Conservation (phyloP, 2,329 filamentous ascomycete genomes). For the Phialophora tarda region DNA sequence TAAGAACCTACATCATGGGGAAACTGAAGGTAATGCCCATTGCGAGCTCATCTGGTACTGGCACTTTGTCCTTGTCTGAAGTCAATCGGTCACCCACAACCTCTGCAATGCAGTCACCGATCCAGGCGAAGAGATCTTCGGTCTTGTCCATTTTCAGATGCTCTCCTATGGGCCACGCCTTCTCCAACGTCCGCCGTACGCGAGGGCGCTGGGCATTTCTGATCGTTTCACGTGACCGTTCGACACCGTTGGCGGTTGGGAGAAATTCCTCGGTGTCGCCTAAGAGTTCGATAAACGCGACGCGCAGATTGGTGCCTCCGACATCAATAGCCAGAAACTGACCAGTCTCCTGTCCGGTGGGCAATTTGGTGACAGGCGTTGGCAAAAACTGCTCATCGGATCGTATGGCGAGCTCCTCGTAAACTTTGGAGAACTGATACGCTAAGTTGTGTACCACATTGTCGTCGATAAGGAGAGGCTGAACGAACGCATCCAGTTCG, state of each 20-base stretch:
- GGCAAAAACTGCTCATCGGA: conserved; percentile 56
- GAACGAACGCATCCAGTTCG: conserved; percentile 49
- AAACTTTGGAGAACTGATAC: conserved; percentile 53
- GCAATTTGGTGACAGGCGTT: conserved; percentile 54
- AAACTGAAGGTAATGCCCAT: conserved; percentile 59
- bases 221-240: conserved; percentile 52
- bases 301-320: conserved; percentile 61
- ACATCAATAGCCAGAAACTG: conserved; percentile 63
- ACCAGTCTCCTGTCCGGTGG: conserved; percentile 59
- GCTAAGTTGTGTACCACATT: conserved; percentile 52
- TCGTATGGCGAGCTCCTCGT: conserved; percentile 51
- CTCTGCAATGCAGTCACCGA: conserved; percentile 75
- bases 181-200: conserved; percentile 68
- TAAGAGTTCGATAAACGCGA: conserved; percentile 61
- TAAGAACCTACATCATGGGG: conserved; percentile 53
- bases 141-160: conserved; percentile 75
- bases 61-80: conserved; percentile 46
- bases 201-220: conserved; percentile 57
- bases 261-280: conserved; percentile 49
- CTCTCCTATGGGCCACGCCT: conserved; percentile 74
- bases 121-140: conserved; percentile 79
- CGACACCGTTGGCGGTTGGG: conserved; percentile 36
- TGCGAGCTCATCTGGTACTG: conserved; percentile 52
- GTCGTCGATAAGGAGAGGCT: conserved; percentile 50
- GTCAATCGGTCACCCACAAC: conserved; percentile 65